Evolutionary conservation across 495 filamentous ascomycete genomes (phyloP).

Genomic region (Penicillium soppii): DNA sequence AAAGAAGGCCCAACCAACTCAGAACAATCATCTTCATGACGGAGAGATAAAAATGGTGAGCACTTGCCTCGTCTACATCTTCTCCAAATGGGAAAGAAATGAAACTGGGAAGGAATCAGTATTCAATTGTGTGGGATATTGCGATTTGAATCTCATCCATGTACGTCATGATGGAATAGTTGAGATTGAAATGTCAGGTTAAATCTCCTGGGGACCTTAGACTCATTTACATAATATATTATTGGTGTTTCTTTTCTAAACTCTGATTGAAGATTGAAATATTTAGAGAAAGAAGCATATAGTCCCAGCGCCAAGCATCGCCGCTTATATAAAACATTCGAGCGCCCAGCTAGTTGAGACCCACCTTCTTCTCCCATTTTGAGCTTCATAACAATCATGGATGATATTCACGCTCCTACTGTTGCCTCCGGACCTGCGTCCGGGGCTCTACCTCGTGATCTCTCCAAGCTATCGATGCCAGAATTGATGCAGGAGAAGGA

Average conservation of each 20-base stretch:
- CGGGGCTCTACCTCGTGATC: slow-evolving; percentile 52
- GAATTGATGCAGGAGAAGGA: slow-evolving; percentile 75
- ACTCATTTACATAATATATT: neutral
- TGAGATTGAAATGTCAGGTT: slow-evolving; percentile 17
- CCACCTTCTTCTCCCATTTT: slow-evolving; percentile 22
- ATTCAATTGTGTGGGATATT: no score
- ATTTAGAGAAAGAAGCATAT: neutral
- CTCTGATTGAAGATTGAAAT: neutral
- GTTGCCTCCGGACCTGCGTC: slow-evolving; percentile 71
- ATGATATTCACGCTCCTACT: slow-evolving; percentile 72
- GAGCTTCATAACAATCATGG: slow-evolving; percentile 56
- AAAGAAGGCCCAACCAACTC: neutral
- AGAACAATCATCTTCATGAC: slow-evolving; percentile 12
- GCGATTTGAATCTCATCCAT: slow-evolving; percentile 30
- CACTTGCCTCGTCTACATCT: slow-evolving; percentile 1
- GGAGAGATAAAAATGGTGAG: slow-evolving; percentile 17
- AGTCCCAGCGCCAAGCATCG: slow-evolving; percentile 14
- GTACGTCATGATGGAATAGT: slow-evolving; percentile 28
- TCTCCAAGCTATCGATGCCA: slow-evolving; percentile 58
- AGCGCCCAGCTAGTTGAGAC: slow-evolving; percentile 1
- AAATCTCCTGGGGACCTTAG: no score
- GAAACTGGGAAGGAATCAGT: no score
- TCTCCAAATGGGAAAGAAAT: neutral
- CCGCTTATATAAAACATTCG: slow-evolving; percentile 21
- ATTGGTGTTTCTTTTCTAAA: neutral